phyloP scores from a whole-genome alignment of 1,284 basidiomycete species.

The Trichosporon sp. region DNA sequence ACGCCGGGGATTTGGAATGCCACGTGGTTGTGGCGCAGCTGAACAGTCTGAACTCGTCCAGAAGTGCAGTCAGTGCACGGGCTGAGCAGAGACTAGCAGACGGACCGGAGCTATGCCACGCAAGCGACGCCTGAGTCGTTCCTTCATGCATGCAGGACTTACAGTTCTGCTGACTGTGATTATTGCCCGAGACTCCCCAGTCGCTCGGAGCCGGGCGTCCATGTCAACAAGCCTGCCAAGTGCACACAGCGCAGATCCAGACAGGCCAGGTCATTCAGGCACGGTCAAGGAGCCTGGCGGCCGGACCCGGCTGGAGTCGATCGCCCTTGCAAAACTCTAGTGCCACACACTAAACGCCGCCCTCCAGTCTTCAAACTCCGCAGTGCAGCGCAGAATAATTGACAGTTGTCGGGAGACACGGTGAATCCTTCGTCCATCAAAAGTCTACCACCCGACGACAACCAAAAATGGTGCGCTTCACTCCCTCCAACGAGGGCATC shows the following conservation, averaged over 20 bases:
- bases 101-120: background rate
- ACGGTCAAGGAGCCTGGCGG: background rate
- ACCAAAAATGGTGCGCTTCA: slow-evolving; percentile 24
- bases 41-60: background rate
- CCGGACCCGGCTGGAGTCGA: background rate
- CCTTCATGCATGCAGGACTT: background rate
- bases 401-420: background rate
- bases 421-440: slow-evolving; percentile 18
- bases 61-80: background rate
- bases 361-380: background rate
- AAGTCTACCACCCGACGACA: slow-evolving; percentile 12
- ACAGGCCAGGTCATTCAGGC: background rate
- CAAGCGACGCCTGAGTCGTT: background rate
- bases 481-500: slow-evolving; percentile 17
- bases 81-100: background rate
- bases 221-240: background rate
- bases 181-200: background rate
- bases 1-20: background rate
- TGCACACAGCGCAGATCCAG: background rate
- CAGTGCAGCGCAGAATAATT: background rate
- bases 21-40: background rate
- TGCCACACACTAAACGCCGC: background rate
- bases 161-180: background rate
- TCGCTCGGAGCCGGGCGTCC: background rate
- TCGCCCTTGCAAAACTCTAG: background rate